Conservation (phyloP, 2,329 filamentous ascomycete genomes). For the Pseudogymnoascus sp. region DNA sequence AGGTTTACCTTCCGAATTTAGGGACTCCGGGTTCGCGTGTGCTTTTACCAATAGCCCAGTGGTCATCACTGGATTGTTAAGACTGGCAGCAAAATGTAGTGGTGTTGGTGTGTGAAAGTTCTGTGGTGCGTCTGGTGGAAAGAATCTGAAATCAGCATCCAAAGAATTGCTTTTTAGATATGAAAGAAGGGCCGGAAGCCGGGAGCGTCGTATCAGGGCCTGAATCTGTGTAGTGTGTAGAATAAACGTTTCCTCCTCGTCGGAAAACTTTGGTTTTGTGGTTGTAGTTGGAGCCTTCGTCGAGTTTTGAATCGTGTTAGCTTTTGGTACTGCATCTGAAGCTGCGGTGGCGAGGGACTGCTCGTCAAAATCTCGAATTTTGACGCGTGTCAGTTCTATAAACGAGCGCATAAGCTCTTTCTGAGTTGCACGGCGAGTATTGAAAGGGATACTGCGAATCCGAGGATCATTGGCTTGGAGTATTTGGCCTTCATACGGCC, state of each 20-base stretch:
- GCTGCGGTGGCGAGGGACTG: constrained; percentile 45
- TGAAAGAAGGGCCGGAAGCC: constrained; percentile 75
- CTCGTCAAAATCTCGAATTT: constrained; percentile 72
- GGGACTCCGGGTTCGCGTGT: constrained; percentile 63
- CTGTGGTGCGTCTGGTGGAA: constrained; percentile 56
- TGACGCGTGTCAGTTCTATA: constrained; percentile 85
- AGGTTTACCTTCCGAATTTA: constrained; percentile 71
- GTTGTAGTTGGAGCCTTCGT: constrained; percentile 42
- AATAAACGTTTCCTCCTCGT: constrained; percentile 74
- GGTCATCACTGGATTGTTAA: constrained; percentile 73
- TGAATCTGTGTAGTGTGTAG: constrained; percentile 87
- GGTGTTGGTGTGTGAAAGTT: constrained; percentile 73
- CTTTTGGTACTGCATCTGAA: constrained; percentile 40
- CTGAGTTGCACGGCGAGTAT: constrained; percentile 82
- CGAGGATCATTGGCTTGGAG: constrained; percentile 71
- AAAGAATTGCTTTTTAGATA: constrained; percentile 76
- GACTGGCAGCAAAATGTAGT: constrained; percentile 77
- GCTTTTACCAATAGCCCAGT: constrained; percentile 68
- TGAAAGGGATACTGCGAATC: constrained; percentile 86
- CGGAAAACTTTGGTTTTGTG: constrained; percentile 58
- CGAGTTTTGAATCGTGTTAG: constrained; percentile 32
- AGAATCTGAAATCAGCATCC: constrained; percentile 65
- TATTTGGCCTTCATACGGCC: constrained; percentile 83
- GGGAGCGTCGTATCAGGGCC: constrained; percentile 79
- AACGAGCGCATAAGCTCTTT: constrained; percentile 92